Percentiles rank a stretch among this genome's conserved stretches.
Conservation (phyloP, 2,329 filamentous ascomycete species). For the Tolypocladium cylindrosporum region DNA sequence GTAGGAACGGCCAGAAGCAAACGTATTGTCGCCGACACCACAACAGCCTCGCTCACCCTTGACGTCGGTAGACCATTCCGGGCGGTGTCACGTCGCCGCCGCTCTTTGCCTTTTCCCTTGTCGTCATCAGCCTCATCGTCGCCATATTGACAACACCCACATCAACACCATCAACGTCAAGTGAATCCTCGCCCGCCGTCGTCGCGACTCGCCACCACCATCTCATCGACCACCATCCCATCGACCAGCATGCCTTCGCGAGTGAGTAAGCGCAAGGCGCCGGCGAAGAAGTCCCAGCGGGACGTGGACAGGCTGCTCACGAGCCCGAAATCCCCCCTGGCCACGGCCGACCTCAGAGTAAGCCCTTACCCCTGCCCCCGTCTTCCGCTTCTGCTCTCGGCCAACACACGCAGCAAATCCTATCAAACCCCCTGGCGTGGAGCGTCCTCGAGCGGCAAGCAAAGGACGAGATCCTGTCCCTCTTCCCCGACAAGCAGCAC, state of each 20-base stretch:
- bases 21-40: not conserved
- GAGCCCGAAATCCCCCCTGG: conserved; percentile 27
- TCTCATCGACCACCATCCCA: not conserved
- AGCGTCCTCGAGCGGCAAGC: conserved; percentile 22
- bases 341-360: conserved; percentile 26
- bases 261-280: conserved; percentile 47
- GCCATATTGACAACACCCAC: too few species aligned
- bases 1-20: not conserved
- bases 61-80: not conserved
- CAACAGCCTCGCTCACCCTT: not conserved
- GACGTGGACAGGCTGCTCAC: conserved; percentile 47
- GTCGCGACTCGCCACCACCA: not conserved
- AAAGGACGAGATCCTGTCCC: conserved; percentile 22
- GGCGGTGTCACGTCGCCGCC: too few species aligned
- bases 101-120: not conserved
- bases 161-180: not conserved
- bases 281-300: conserved; percentile 63
- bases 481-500: conserved; percentile 27
- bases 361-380: not conserved
- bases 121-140: not conserved
- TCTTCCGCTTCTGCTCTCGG: not conserved
- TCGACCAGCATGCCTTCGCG: conserved; percentile 12
- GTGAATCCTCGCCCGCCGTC: not conserved
- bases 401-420: conserved; percentile 18
- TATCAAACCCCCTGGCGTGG: conserved; percentile 29